Evolutionary conservation across 2,329 filamentous ascomycete species (phyloP), one percentile per base, ranked within the genome.

Genomic region (Trichoderma sp.): DNA sequence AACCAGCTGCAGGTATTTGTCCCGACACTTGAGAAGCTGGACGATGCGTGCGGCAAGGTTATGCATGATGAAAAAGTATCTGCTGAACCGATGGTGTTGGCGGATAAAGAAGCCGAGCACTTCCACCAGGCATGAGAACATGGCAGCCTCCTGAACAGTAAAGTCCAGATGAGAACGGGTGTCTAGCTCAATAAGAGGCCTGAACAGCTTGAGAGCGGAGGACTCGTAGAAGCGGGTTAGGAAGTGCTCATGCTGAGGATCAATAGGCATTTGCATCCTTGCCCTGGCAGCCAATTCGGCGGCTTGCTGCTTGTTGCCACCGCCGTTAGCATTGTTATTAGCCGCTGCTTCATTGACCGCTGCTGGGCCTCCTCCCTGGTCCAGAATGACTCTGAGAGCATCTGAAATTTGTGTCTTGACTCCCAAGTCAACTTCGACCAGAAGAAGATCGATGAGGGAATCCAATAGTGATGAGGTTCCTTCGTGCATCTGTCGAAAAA

Each of bases 321-420:
- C n/a, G 43, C n/a, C 47, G 47, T 53, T 53, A 12, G 47, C 47
- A 73, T 91, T 92, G 43, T 86, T 86, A 79, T 91, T 90, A 1
- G 85, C 85, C 73, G 89, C 84, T 56, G 84, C 84, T 74, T 93
- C 91, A 63, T 70, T 89, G 9, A 76, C 80, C 62, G 84, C 84
- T 6, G 77, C 75, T 3, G 83, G 82, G 6, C 81, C 80, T 81
- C 81, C 80, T 81, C 81, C 90, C 82, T 79, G 94, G 86, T 98
- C 96, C 43, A 99, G 87, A 12, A 99, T 86, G 26, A 98, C 92
- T 82, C 97, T 98, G 79, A 99, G 91, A 8, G 95, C 94, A 83
- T 99, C 96, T 3, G 95, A 94, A 78, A 98, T 92, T 80, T 98
- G 96, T 32, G 94, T 94, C 82, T 97, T 98, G 74, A 98, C 94